phyloP scores from a whole-genome alignment of 2,329 filamentous ascomycete genomes.

The Fusarium lateritium region DNA sequence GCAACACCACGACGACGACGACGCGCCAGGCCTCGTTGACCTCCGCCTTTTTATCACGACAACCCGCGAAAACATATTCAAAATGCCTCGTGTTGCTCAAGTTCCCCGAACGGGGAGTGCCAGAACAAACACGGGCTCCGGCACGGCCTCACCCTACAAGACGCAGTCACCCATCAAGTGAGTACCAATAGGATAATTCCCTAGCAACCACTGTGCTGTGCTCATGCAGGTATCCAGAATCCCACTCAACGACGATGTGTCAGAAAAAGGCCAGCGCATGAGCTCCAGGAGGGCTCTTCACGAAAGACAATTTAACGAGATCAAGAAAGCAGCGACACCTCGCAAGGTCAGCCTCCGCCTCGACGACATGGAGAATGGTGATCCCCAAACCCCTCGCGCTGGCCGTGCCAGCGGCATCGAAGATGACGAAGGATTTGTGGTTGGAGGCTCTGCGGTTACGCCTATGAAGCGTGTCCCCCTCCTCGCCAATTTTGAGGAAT shows the following conservation, averaged over 20 bases:
- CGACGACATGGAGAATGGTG: constrained; percentile 72
- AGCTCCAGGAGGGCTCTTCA: constrained; percentile 90
- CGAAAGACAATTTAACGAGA: constrained; percentile 91
- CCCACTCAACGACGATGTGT: constrained; percentile 94
- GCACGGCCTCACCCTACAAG: constrained; percentile 68
- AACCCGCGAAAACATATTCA: constrained; percentile 44
- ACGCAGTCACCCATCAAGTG: constrained; percentile 71
- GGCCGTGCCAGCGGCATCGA: constrained; percentile 57
- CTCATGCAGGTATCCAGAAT: constrained; percentile 70
- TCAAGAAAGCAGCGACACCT: constrained; percentile 79
- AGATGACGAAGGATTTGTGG: constrained; percentile 73
- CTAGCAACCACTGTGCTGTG: constrained; percentile 18
- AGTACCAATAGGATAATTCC: constrained; percentile 43
- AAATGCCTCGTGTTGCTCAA: constrained; percentile 73
- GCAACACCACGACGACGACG: constrained; percentile 47
- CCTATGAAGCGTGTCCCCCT: constrained; percentile 97
- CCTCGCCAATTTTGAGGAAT: constrained; percentile 98
- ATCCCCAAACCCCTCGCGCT: constrained; percentile 66
- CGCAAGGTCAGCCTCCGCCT: constrained; percentile 74
- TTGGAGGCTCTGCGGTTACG: constrained; percentile 83
- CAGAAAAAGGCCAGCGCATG: constrained; percentile 90
- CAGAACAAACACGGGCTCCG: constrained; percentile 64
- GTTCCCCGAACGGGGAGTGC: constrained; percentile 64
- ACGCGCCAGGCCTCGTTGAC: constrained; percentile 47
- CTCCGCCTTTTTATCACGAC: constrained; percentile 38